These are phyloP conservation scores for Morella rubra DNA, from an alignment of 306 rosid genomes.

Conservation along the genomic window DNA sequence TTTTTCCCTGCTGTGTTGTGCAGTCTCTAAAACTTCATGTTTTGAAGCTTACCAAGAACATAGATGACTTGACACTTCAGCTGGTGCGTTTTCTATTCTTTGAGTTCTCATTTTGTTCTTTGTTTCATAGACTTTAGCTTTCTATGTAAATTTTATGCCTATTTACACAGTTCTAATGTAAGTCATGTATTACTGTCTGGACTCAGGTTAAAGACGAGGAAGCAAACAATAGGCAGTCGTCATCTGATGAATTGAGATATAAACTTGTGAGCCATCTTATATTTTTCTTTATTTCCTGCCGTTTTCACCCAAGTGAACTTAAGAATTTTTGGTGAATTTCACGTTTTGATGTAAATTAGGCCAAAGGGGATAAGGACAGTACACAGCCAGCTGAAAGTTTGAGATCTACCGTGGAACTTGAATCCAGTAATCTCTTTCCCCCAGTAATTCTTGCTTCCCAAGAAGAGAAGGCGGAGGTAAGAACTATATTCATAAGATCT, in stretches of 20 bases:
- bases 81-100: constrained; percentile 51
- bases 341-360: constrained; percentile 37
- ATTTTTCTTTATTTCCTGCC: constrained; percentile 20
- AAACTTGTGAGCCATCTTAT: constrained; percentile 51
- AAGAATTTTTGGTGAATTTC: constrained; percentile 19
- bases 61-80: constrained; percentile 63
- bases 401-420: constrained; percentile 29
- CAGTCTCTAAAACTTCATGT: constrained; percentile 97
- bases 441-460: constrained; percentile 17
- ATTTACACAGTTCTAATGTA: constrained; percentile 23
- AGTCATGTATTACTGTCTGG: constrained; percentile 19
- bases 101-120: not conserved
- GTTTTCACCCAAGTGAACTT: constrained; percentile 3
- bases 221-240: constrained; percentile 34
- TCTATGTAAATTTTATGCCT: constrained; percentile 14
- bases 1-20: constrained; percentile 33
- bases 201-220: constrained; percentile 59
- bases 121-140: not conserved
- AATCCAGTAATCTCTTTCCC: constrained; percentile 32
- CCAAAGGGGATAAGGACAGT: constrained; percentile 29
- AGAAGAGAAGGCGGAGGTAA: constrained; percentile 38
- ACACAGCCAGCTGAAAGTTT: constrained; percentile 29
- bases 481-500: not conserved
- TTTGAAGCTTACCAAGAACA: constrained; percentile 61
- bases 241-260: constrained; percentile 30